phyloP scores from a whole-genome alignment of 306 rosid genomes.

The Cucumis cinereus region DNA sequence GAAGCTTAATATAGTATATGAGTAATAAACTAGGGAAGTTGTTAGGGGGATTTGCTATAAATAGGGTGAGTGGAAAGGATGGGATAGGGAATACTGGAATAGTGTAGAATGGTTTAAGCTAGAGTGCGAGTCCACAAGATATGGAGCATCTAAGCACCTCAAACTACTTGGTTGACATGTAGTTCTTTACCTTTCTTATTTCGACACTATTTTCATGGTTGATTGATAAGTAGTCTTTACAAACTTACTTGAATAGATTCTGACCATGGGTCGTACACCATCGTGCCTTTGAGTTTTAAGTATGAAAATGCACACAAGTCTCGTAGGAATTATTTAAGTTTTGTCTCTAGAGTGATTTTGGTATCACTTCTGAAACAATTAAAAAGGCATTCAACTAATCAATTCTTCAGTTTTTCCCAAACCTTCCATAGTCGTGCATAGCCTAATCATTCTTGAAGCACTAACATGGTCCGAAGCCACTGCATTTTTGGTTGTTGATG shows the following conservation, averaged over 20 bases:
- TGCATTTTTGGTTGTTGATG: neutral
- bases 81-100: neutral
- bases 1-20: too few relatives aligned
- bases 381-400: neutral
- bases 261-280: too few relatives aligned
- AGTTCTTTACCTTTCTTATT: neutral
- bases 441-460: neutral
- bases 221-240: too few relatives aligned
- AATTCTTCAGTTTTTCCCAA: neutral
- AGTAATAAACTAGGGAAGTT: neutral
- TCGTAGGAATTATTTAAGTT: neutral
- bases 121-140: neutral
- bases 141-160: neutral
- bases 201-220: neutral
- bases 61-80: neutral
- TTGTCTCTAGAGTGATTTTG: neutral
- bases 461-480: neutral
- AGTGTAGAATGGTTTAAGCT: neutral
- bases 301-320: neutral
- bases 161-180: neutral
- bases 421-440: neutral
- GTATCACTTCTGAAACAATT: neutral
- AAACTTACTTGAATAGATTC: too few relatives aligned
- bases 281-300: too few relatives aligned
- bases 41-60: neutral